Evolutionary conservation across 441 rosid species (phyloP).

Genomic region (Erodium moschatum): DNA sequence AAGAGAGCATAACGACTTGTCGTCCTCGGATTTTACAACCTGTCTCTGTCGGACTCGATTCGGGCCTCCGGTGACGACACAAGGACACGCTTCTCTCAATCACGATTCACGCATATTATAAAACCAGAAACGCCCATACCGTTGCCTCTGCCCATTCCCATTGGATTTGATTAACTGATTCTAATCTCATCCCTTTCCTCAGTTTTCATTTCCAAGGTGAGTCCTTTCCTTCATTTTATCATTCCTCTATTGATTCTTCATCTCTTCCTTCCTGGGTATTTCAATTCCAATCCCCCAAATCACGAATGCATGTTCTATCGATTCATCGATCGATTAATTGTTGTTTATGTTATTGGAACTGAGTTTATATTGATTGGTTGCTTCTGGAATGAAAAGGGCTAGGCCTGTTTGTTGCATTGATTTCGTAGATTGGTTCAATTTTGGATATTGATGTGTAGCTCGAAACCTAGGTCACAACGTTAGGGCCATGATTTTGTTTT

Average conservation of each 20-base stretch:
- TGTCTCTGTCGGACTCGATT: no score
- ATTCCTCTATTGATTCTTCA: not conserved
- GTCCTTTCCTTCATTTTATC: not conserved
- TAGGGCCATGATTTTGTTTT: not conserved
- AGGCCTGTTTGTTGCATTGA: not conserved
- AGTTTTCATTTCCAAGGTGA: not conserved
- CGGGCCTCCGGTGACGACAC: no score
- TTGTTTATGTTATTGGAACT: not conserved
- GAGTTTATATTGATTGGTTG: not conserved
- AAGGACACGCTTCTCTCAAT: not conserved
- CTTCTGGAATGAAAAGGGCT: no score
- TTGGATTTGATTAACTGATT: not conserved
- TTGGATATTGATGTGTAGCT: not conserved
- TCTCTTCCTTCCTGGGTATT: not conserved
- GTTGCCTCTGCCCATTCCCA: not conserved
- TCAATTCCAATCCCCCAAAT: not conserved
- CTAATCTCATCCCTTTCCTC: not conserved
- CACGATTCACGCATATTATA: not conserved
- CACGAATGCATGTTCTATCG: no score
- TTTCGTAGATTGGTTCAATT: not conserved
- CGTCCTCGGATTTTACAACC: no score
- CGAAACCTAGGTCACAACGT: not conserved
- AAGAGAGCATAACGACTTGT: no score
- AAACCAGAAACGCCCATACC: not conserved
- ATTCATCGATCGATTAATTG: no score